Percentiles rank a stretch among this genome's conserved stretches.
Conservation (phyloP, 1,139 yeast species). For the Eremothecium cymbalariae region DNA sequence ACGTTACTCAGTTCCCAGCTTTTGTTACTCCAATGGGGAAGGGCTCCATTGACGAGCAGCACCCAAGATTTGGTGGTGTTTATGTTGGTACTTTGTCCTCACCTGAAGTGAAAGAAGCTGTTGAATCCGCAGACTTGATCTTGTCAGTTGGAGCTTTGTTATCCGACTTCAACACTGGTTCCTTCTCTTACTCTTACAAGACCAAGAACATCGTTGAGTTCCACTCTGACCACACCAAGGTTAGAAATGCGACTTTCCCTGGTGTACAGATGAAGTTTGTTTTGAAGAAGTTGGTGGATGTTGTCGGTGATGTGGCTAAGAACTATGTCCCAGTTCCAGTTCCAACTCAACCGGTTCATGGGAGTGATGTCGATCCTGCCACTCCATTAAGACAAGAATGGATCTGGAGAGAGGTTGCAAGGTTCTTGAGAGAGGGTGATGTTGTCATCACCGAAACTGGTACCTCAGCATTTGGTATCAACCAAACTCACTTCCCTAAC, state of each 20-base stretch:
- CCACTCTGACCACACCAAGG: slow-evolving; percentile 81
- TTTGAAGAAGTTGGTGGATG: slow-evolving; percentile 41
- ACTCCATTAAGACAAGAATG: slow-evolving; percentile 60
- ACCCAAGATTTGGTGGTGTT: slow-evolving; percentile 76
- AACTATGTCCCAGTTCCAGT: slow-evolving; percentile 41
- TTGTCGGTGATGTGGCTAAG: slow-evolving; percentile 35
- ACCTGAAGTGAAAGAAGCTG: slow-evolving; percentile 68
- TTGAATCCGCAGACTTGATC: slow-evolving; percentile 69
- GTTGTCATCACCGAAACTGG: slow-evolving; percentile 81
- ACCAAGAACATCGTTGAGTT: slow-evolving; percentile 77
- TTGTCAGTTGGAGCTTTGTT: slow-evolving; percentile 73
- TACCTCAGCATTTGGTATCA: slow-evolving; percentile 82
- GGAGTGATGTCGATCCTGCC: slow-evolving; percentile 36
- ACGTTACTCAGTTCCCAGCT: slow-evolving; percentile 69
- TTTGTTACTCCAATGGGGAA: slow-evolving; percentile 91
- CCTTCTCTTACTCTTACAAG: slow-evolving; percentile 73
- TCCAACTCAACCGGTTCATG: slow-evolving; percentile 40
- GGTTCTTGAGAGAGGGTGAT: slow-evolving; percentile 74
- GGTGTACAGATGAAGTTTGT: slow-evolving; percentile 72
- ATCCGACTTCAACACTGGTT: slow-evolving; percentile 86
- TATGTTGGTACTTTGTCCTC: slow-evolving; percentile 74
- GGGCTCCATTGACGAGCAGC: slow-evolving; percentile 65
- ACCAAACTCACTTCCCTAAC: slow-evolving; percentile 69
- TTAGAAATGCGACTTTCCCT: slow-evolving; percentile 67
- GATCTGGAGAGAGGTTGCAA: slow-evolving; percentile 70